Evolutionary conservation across 2,329 filamentous ascomycete genomes (phyloP).

Genomic region (Sarocladiaceae sp.): DNA sequence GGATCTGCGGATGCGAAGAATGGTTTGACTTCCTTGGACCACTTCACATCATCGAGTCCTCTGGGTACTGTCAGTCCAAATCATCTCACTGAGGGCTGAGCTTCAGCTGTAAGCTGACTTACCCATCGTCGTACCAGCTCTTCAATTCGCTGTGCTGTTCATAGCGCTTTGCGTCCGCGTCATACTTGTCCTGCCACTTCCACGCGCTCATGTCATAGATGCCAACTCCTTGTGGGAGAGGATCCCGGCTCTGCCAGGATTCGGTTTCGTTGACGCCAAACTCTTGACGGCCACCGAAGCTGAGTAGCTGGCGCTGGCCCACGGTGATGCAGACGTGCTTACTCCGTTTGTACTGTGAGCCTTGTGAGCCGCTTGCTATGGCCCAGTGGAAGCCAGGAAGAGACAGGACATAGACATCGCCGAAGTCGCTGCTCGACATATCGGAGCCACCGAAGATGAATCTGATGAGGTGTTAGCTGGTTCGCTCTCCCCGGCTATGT

Average conservation of each 20-base stretch:
- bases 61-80: too few species aligned
- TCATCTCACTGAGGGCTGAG: too few species aligned
- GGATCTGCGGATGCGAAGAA: too few species aligned
- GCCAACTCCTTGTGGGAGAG: slow-evolving; percentile 29
- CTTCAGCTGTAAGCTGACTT: too few species aligned
- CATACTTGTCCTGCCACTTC: slow-evolving; percentile 26
- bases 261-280: not conserved
- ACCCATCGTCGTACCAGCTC: too few species aligned
- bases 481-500: not conserved
- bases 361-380: slow-evolving; percentile 16
- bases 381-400: slow-evolving; percentile 31
- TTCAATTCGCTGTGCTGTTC: slow-evolving; percentile 12
- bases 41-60: too few species aligned
- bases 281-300: slow-evolving; percentile 24
- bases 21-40: too few species aligned
- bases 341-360: slow-evolving; percentile 13
- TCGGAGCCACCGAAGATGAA: slow-evolving; percentile 30
- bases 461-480: slow-evolving; percentile 14
- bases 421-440: slow-evolving; percentile 15
- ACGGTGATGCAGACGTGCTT: slow-evolving; percentile 29
- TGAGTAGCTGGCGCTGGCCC: slow-evolving; percentile 32
- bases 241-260: slow-evolving; percentile 20
- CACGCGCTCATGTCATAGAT: slow-evolving; percentile 33
- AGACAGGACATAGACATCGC: slow-evolving; percentile 30
- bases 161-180: slow-evolving; percentile 27